Percentiles rank a stretch among this genome's conserved stretches.
These are phyloP conservation scores for Blastomyces gilchristii DNA, from an alignment of 2,329 filamentous ascomycete genomes.

Conservation along the genomic window DNA sequence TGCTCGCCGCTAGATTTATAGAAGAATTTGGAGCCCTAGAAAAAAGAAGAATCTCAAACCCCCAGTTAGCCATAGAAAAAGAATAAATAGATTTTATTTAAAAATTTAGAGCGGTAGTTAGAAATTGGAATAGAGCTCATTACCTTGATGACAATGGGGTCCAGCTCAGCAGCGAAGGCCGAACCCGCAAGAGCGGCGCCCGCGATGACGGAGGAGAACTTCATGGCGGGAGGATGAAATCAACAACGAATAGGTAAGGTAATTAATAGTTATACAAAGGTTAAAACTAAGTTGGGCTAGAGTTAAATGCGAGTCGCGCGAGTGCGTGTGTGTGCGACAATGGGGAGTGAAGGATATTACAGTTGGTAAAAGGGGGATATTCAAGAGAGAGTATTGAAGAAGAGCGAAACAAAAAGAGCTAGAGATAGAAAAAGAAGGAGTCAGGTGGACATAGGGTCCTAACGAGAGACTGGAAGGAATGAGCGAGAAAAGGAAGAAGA, in stretches of 20 bases:
- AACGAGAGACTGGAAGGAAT: slow-evolving; percentile 12
- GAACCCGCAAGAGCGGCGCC: slow-evolving; percentile 43
- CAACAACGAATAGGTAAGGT: not conserved
- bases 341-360: not conserved
- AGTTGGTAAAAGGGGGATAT: not conserved
- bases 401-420: no score
- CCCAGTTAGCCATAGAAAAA: not conserved
- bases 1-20: slow-evolving; percentile 69
- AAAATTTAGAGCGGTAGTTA: no score
- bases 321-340: not conserved
- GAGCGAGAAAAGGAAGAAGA: slow-evolving; percentile 7
- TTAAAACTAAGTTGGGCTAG: not conserved
- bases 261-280: not conserved
- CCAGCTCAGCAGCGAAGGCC: slow-evolving; percentile 44
- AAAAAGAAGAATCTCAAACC: not conserved
- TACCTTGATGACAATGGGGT: slow-evolving; percentile 55
- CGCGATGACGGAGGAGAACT: slow-evolving; percentile 40
- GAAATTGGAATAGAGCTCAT: not conserved
- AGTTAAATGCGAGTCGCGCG: not conserved
- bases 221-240: slow-evolving; percentile 41
- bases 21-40: slow-evolving; percentile 74
- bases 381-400: not conserved
- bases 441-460: not conserved
- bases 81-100: no score
- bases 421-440: not conserved